Percentiles rank a stretch among this genome's conserved stretches.
Conservation (phyloP, 2,329 filamentous ascomycete species). For the Apiospora arundinis region DNA sequence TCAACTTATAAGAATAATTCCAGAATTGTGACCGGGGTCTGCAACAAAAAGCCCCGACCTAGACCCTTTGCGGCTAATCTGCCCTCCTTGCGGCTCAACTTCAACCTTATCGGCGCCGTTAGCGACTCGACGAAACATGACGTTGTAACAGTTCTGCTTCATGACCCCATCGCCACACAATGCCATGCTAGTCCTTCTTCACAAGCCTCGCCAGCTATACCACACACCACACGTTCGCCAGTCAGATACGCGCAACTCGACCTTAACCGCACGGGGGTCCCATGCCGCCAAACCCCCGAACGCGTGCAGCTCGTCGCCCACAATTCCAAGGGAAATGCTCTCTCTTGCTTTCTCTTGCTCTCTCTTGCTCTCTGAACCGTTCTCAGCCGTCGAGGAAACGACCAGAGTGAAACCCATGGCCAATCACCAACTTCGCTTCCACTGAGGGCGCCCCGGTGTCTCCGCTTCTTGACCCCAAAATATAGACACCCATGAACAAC, state of each 20-base stretch:
- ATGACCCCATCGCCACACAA: conserved; percentile 40
- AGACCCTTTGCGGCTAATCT: conserved; percentile 24
- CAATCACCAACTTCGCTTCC: conserved; percentile 27
- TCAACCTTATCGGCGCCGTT: conserved; percentile 37
- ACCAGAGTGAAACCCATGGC: conserved; percentile 28
- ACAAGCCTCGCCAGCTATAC: conserved; percentile 6
- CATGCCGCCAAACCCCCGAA: background rate
- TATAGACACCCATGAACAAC: conserved; percentile 34
- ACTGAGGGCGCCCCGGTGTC: conserved; percentile 17
- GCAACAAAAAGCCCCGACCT: conserved; percentile 20
- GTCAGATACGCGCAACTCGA: background rate
- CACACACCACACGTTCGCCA: background rate
- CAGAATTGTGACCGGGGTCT: conserved; percentile 8
- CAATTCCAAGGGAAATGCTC: too few relatives aligned
- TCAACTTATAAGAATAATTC: conserved; percentile 4
- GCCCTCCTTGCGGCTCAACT: conserved; percentile 30
- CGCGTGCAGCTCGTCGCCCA: conserved; percentile 19
- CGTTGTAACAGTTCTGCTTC: conserved; percentile 56
- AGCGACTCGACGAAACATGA: conserved; percentile 50
- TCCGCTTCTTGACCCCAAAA: conserved; percentile 23
- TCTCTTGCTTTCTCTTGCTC: background rate
- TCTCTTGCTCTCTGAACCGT: conserved; percentile 10
- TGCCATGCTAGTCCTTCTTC: conserved; percentile 25
- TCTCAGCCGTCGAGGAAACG: conserved; percentile 28
- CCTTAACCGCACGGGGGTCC: background rate